phyloP scores from a whole-genome alignment of 2,329 filamentous ascomycete species.

The Bretziella fagacearum region DNA sequence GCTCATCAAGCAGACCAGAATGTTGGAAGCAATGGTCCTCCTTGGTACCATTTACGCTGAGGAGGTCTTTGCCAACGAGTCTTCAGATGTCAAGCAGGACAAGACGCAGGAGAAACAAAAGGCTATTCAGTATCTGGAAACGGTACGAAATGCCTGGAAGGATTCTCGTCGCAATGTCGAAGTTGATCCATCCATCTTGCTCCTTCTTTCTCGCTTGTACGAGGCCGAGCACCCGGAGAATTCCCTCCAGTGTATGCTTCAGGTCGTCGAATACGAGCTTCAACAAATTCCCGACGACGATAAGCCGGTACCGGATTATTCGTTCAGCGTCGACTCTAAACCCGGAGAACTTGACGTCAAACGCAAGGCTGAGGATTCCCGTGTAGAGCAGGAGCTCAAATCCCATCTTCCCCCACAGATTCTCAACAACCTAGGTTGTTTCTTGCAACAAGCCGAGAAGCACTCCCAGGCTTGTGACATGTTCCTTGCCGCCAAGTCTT shows the following conservation, averaged over 20 bases:
- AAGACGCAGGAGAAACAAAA: slow-evolving; percentile 74
- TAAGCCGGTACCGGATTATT: slow-evolving; percentile 22
- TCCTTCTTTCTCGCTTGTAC: slow-evolving; percentile 84
- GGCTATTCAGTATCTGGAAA: slow-evolving; percentile 68
- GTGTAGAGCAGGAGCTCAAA: slow-evolving; percentile 45
- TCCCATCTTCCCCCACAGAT: slow-evolving; percentile 75
- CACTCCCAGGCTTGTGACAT: slow-evolving; percentile 63
- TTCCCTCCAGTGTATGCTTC: slow-evolving; percentile 75
- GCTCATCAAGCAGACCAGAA: slow-evolving; percentile 72
- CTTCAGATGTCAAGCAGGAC: slow-evolving; percentile 61
- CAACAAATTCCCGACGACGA: slow-evolving; percentile 48
- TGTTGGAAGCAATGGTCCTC: slow-evolving; percentile 77
- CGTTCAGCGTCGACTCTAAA: background rate
- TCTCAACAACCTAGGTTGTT: slow-evolving; percentile 94
- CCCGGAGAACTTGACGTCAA: slow-evolving; percentile 4
- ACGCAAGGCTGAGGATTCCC: slow-evolving; percentile 33
- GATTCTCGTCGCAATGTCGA: slow-evolving; percentile 71
- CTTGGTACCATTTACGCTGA: slow-evolving; percentile 86
- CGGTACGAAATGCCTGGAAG: slow-evolving; percentile 77
- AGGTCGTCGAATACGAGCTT: slow-evolving; percentile 80
- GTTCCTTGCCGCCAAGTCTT: slow-evolving; percentile 81
- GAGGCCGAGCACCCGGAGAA: slow-evolving; percentile 75
- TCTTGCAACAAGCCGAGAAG: slow-evolving; percentile 78
- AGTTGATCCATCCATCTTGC: slow-evolving; percentile 70
- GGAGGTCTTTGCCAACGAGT: slow-evolving; percentile 71